Evolutionary conservation across 73 alveolate genomes (phyloP).

Genomic region (Paramecium primaurelia): DNA sequence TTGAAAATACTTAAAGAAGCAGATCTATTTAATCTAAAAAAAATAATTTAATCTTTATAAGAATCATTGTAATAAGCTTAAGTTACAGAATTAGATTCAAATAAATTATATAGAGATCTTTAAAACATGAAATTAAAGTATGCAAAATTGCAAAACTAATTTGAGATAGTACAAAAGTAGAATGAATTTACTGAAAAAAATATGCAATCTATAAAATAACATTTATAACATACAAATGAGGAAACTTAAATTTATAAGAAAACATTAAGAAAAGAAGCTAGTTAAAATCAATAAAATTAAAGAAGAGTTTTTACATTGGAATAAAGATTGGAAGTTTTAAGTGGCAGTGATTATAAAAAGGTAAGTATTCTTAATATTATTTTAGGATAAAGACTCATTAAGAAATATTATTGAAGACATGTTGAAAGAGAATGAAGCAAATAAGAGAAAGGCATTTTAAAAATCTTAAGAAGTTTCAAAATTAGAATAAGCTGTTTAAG

Average conservation of each 20-base stretch:
- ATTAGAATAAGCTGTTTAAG: not conserved
- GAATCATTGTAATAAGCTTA: slow-evolving; percentile 16
- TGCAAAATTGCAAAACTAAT: not conserved
- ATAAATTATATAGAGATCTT: slow-evolving; percentile 28
- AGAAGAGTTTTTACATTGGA: slow-evolving; percentile 45
- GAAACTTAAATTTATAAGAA: slow-evolving; percentile 5
- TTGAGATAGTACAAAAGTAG: not conserved
- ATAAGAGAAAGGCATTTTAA: slow-evolving; percentile 36
- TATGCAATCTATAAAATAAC: not conserved
- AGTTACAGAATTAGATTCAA: slow-evolving; percentile 48
- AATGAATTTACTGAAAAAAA: slow-evolving; percentile 22
- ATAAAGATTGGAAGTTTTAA: slow-evolving; percentile 25
- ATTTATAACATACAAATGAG: not conserved
- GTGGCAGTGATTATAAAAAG: slow-evolving; percentile 36
- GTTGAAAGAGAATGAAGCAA: slow-evolving; percentile 46
- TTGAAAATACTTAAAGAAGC: not conserved
- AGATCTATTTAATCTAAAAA: not conserved
- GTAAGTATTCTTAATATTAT: not conserved
- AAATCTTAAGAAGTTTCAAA: not conserved
- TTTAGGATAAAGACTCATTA: slow-evolving; percentile 22
- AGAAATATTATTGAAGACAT: slow-evolving; percentile 36
- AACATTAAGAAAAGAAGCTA: slow-evolving; percentile 14
- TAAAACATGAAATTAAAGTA: not conserved
- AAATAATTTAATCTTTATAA: not conserved
- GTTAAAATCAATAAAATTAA: slow-evolving; percentile 9